phyloP scores from a whole-genome alignment of 129 eudicot species.

The Flaveria linearis region DNA sequence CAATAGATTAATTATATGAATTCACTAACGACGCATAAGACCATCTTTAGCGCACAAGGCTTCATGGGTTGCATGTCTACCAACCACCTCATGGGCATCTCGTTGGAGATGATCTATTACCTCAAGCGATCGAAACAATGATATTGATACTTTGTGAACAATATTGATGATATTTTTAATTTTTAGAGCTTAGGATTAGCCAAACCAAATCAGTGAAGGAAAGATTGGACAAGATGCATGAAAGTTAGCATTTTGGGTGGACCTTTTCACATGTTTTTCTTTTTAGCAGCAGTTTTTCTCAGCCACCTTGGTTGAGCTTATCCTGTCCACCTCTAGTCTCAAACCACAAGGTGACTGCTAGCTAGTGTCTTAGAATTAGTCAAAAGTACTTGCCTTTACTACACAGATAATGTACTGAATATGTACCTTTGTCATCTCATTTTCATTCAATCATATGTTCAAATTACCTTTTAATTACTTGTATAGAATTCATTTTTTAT shows the following conservation, averaged over 20 bases:
- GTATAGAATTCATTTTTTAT: conserved; percentile 2
- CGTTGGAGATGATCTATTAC: too few relatives aligned
- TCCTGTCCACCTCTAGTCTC: conserved; percentile 33
- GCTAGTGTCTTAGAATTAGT: conserved; percentile 25
- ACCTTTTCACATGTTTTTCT: conserved; percentile 38
- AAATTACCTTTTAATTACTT: conserved; percentile 16
- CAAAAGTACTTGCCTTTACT: conserved; percentile 20
- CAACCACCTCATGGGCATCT: too few relatives aligned
- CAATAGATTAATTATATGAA: conserved; percentile 12
- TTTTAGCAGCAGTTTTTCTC: conserved; percentile 37
- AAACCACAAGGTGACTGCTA: conserved; percentile 20
- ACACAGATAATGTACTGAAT: conserved; percentile 19
- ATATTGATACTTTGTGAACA: not conserved
- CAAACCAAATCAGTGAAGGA: conserved; percentile 13
- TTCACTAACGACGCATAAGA: too few relatives aligned
- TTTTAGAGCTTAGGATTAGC: not conserved
- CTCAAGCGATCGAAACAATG: too few relatives aligned
- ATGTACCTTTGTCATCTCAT: conserved; percentile 17
- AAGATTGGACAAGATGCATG: conserved; percentile 26
- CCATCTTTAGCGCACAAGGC: too few relatives aligned
- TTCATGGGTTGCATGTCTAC: too few relatives aligned
- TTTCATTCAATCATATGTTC: not conserved
- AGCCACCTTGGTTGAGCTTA: conserved; percentile 29
- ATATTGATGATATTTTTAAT: not conserved
- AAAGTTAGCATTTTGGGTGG: conserved; percentile 30